Evolutionary conservation across 768 basidiomycete species (phyloP).

Genomic region (Mycena chlorophos): DNA sequence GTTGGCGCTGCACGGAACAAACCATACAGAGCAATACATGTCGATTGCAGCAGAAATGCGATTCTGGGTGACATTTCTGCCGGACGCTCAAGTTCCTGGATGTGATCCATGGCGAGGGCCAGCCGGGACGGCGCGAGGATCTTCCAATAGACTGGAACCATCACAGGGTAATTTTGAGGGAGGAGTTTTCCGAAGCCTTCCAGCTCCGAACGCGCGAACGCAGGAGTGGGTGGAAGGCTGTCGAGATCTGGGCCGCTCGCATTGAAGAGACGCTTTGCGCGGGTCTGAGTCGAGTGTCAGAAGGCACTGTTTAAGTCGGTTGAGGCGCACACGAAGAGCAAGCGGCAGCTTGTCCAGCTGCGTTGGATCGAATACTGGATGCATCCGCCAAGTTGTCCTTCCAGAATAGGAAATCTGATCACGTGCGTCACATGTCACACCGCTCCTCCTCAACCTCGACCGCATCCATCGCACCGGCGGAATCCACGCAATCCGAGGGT

Average conservation of each 20-base stretch:
- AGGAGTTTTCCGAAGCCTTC: neutral
- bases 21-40: too few species aligned
- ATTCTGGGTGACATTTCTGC: too few species aligned
- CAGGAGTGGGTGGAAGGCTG: neutral
- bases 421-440: neutral
- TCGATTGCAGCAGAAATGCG: too few species aligned
- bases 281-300: too few species aligned
- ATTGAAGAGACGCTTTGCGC: too few species aligned
- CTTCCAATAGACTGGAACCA: neutral
- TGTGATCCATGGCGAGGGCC: too few species aligned
- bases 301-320: too few species aligned
- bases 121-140: neutral
- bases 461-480: slow-evolving; percentile 3
- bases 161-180: neutral
- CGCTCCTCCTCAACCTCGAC: neutral
- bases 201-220: neutral
- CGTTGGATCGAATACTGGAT: neutral
- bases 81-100: too few species aligned
- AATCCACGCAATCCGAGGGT: slow-evolving; percentile 5
- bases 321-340: neutral
- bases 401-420: neutral
- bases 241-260: too few species aligned
- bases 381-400: too few species aligned
- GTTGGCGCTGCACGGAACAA: too few species aligned
- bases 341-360: neutral